Conservation (phyloP, 2,329 filamentous ascomycete species). For the Alternaria rosae region DNA sequence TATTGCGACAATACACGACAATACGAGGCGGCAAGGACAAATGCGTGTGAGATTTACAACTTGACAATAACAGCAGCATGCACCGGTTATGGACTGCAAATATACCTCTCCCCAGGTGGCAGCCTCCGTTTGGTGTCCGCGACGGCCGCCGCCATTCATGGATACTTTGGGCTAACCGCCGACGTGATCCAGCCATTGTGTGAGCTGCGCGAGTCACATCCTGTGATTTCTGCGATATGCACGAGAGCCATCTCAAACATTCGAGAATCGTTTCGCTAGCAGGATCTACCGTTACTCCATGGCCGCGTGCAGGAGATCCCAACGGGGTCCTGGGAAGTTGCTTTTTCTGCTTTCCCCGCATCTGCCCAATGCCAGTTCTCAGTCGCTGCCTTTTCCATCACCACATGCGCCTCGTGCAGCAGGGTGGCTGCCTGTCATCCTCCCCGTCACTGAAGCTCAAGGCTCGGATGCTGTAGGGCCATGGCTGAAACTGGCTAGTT, state of each 20-base stretch:
- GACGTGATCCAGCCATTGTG: constrained; percentile 31
- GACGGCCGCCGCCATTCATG: constrained; percentile 14
- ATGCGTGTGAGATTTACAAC: neutral
- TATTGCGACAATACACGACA: neutral
- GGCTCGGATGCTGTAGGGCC: constrained; percentile 34
- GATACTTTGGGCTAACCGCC: constrained; percentile 32
- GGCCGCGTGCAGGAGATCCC: neutral
- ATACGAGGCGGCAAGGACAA: neutral
- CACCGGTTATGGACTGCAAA: constrained; percentile 11
- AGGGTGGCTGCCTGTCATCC: constrained; percentile 9
- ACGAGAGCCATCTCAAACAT: constrained; percentile 18
- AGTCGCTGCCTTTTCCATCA: neutral
- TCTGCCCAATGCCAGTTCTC: constrained; percentile 5
- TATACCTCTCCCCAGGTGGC: constrained; percentile 14
- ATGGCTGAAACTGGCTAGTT: constrained; percentile 43
- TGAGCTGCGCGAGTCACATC: constrained; percentile 31
- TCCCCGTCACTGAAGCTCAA: constrained; percentile 7
- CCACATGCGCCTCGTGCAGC: neutral
- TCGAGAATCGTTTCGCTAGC: constrained; percentile 19
- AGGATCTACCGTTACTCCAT: neutral
- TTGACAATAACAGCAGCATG: neutral
- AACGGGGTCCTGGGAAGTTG: neutral
- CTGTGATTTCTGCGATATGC: constrained; percentile 36
- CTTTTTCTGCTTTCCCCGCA: constrained; percentile 4
- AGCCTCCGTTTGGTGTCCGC: constrained; percentile 20